phyloP scores from a whole-genome alignment of 805 yeast species.

The Ogataea pilisensis region DNA sequence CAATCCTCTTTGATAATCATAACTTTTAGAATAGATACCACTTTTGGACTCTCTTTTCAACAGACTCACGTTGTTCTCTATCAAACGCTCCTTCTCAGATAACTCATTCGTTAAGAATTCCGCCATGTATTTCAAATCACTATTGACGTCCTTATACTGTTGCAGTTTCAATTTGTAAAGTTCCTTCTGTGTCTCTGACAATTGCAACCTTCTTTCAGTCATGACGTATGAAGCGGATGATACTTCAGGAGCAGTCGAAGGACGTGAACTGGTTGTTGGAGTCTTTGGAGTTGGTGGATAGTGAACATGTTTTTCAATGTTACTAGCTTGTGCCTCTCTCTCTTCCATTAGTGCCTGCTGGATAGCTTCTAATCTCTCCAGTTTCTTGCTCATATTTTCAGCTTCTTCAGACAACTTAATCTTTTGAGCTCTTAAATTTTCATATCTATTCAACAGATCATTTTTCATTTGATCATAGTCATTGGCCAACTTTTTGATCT shows the following conservation, averaged over 20 bases:
- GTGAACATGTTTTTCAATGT: constrained; percentile 2
- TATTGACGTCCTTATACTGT: constrained; percentile 35
- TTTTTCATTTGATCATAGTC: constrained; percentile 32
- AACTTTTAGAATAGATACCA: not conserved
- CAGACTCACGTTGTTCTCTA: constrained; percentile 24
- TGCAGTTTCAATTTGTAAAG: constrained; percentile 45
- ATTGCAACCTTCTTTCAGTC: constrained; percentile 11
- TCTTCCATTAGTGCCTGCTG: constrained; percentile 12
- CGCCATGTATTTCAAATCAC: constrained; percentile 34
- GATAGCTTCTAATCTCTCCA: constrained; percentile 18
- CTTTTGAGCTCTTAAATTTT: constrained; percentile 24
- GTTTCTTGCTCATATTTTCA: constrained; percentile 19
- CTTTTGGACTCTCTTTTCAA: constrained; percentile 10
- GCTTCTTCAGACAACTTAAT: constrained; percentile 26
- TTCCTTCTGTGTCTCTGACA: constrained; percentile 39
- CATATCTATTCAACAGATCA: constrained; percentile 27
- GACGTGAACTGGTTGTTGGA: constrained; percentile 13
- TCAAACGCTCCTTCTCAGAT: constrained; percentile 20
- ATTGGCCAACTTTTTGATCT: constrained; percentile 16
- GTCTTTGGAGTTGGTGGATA: constrained; percentile 26
- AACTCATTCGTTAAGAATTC: constrained; percentile 30
- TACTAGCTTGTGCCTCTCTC: constrained; percentile 5
- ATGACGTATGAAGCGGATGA: not conserved
- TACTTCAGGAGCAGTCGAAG: not conserved
- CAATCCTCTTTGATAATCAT: too few relatives aligned